Evolutionary conservation across 2,329 filamentous ascomycete species (phyloP), one percentile per base, ranked within the genome.

Genomic region (Cryphonectria radicalis): DNA sequence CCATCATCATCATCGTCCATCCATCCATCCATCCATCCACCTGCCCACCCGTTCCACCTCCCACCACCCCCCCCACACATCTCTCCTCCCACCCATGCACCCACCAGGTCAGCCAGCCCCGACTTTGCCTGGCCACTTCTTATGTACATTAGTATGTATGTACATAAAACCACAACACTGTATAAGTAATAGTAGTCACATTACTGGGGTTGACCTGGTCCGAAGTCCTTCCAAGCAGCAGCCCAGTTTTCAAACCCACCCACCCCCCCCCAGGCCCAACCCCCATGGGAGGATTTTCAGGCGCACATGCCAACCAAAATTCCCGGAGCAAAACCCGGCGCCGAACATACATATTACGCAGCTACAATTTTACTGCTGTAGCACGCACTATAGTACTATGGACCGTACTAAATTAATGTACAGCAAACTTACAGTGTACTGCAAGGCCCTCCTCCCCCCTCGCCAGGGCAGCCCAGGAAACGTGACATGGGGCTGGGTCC

Each of bases 11-110:
- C 42, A 19, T 37, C 37, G 19, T 46, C 62, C 62, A 64, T 19
- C 62, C 37, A 62, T 37, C 59, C 59, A 40, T 19, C 57, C 57
- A 60, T 60, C 57, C 57, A 35, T 60, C 59, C 59, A 32, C 13
- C 22, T 42, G 32, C 32, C 32, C 28, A 10, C 32, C 32, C 59
- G 37, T 62, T 6, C 11, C 28, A 14, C n/a, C 35, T 37, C 32
- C 55, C n/a, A 7, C 43, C 14, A 5, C 43, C 17, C 17, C 43
- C 43, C 5, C 28, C 28, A 28, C 28, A 28, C 28, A 28, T 10
- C 19, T 6, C 46, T 17, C 46, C 6, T n/a, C 46, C 19, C 46
- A 50, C 46, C 46, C 46, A 50, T 7, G 42, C 42, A 43, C 19
- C 19, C 14, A 50, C 46, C 7, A 50, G 14, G 46, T 19, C 42